Base-by-base conservation (phyloP, 1,284 basidiomycete species). In the Leccinum solheimii region DNA sequence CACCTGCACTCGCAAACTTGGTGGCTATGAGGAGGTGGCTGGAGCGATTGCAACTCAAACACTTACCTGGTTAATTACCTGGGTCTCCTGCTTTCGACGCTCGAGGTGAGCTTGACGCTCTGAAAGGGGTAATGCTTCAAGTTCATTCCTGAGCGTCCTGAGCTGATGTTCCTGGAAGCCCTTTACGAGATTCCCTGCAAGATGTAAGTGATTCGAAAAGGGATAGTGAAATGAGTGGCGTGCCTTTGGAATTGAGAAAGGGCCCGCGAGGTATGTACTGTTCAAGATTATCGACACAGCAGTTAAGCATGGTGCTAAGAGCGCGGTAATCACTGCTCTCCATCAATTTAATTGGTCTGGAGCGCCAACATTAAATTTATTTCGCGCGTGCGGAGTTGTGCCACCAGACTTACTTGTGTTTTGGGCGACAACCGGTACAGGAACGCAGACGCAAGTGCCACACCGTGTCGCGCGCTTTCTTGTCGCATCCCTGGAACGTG, bases 381-480 rank as follows among this genome's bases (percentile, higher is more conserved):
- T 21, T 10, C 23, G 14, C 27, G 23, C 23, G 49, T 23, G 21
- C 23, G 21, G 26, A 43, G 50, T 14, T 11, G 53, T n/a, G 6
- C 21, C 14, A 52, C 11, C 27, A n/a, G 9, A 8, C 72, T 66
- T 58, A 75, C 70, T 63, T 65, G 57, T 72, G 62, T 57, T 67
- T 75, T 38, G 62, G 34, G 5, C 73, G 68, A 56, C 70, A 72
- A 23, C 51, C 11, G 4, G 58, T 67, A 55, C 70, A 72, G 14
- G 72, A 73, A 13, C 71, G 73, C 59, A 75, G 60, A 26, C 72
- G 70, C 58, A 72, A 56, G 50, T 75, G 73, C 70, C 70, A 75
- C 40, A 74, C 63, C 16, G 58, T 75, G 56, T 74, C 65, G 9
- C 70, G 65, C 11, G 72, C 70, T 61, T 62, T 74, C 53, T 56